Conservation (phyloP, 495 filamentous ascomycete genomes). For the Neurospora sp. region DNA sequence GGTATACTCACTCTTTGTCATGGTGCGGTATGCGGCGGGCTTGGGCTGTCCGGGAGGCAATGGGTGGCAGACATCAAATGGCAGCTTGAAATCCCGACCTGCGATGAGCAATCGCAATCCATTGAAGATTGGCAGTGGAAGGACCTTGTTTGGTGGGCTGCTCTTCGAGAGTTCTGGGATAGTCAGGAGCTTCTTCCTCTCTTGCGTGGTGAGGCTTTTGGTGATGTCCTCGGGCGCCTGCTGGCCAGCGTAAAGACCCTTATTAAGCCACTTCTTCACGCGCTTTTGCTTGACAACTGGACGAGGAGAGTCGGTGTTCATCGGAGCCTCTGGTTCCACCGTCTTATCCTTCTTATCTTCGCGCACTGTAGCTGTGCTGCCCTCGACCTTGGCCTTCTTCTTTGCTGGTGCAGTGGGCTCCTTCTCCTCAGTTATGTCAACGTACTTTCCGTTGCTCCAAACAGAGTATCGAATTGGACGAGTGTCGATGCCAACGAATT, state of each 20-base stretch:
- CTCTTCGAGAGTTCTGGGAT: slow-evolving; percentile 36
- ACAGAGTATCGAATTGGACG: slow-evolving; percentile 38
- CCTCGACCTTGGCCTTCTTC: slow-evolving; percentile 35
- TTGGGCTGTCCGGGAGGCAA: slow-evolving; percentile 78
- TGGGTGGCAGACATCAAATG: slow-evolving; percentile 81
- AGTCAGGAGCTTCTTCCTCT: slow-evolving; percentile 51
- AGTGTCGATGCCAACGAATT: slow-evolving; percentile 42
- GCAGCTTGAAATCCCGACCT: slow-evolving; percentile 74
- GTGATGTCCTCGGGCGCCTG: slow-evolving; percentile 48
- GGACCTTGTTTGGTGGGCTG: slow-evolving; percentile 31
- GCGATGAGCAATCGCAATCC: slow-evolving; percentile 47
- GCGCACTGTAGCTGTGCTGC: neutral
- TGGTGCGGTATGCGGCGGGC: slow-evolving; percentile 80
- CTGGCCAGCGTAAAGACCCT: slow-evolving; percentile 88
- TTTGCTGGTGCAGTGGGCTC: slow-evolving; percentile 21
- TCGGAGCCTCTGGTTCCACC: slow-evolving; percentile 34
- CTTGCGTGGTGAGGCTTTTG: slow-evolving; percentile 44
- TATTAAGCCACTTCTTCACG: slow-evolving; percentile 63
- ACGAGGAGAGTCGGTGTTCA: slow-evolving; percentile 29
- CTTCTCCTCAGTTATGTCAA: slow-evolving; percentile 20
- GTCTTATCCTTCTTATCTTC: slow-evolving; percentile 2
- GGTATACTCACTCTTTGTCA: slow-evolving; percentile 63
- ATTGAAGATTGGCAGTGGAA: slow-evolving; percentile 33
- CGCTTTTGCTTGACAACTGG: slow-evolving; percentile 33
- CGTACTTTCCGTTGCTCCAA: slow-evolving; percentile 47